Percentiles rank a stretch among this genome's conserved stretches.
Evolutionary conservation across 2,329 filamentous ascomycete genomes (phyloP).

Genomic region (Sporothrix pallida): DNA sequence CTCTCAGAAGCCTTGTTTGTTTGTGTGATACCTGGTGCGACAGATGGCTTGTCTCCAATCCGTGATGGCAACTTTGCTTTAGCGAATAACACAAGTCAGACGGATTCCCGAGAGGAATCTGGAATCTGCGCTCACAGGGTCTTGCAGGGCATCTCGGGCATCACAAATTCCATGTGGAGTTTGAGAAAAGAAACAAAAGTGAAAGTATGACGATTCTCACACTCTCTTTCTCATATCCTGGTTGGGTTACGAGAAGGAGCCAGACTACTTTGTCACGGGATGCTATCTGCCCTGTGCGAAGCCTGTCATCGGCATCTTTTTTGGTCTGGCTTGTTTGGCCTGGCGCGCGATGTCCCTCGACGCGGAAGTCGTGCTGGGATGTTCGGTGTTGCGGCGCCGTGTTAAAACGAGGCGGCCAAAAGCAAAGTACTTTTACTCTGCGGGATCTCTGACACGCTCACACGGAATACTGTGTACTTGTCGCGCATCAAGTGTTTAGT

Average conservation of each 20-base stretch:
- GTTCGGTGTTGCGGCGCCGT: background rate
- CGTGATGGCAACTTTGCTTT: background rate
- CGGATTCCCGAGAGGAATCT: background rate
- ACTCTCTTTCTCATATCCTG: background rate
- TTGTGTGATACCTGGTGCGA: background rate
- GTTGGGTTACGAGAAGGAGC: conserved; percentile 15
- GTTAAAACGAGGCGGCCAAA: background rate
- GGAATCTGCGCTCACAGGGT: background rate
- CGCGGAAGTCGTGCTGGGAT: conserved; percentile 14
- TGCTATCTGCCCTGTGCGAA: conserved; percentile 23
- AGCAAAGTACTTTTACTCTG: background rate
- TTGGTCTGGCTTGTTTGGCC: too few relatives aligned
- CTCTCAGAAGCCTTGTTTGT: background rate
- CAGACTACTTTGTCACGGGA: conserved; percentile 15
- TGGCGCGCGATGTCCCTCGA: background rate
- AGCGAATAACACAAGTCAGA: background rate
- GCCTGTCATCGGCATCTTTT: conserved; percentile 1
- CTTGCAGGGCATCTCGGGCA: background rate
- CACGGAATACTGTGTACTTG: background rate
- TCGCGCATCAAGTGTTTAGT: background rate
- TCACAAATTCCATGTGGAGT: background rate
- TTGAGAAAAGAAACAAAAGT: background rate
- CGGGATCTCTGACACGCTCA: background rate
- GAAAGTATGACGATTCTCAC: conserved; percentile 7
- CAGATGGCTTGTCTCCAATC: conserved; percentile 10